Conservation (phyloP, 371 early-diverging fungal species). For the Choanephora cucurbitarum region DNA sequence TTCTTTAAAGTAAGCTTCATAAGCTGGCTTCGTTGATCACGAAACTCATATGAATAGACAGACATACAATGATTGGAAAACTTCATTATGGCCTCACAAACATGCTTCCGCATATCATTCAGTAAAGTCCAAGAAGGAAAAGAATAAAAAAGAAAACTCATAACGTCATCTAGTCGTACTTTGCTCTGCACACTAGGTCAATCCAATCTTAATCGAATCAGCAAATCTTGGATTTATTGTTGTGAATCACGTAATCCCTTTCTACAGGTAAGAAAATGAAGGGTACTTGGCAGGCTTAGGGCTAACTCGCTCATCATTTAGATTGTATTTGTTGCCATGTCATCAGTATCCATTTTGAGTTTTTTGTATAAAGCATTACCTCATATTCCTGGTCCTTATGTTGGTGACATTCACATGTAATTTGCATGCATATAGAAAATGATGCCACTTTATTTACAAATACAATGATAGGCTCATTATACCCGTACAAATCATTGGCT, state of each 20-base stretch:
- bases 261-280: conserved; percentile 32
- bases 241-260: conserved; percentile 53
- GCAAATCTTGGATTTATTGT: conserved; percentile 38
- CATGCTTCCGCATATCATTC: conserved; percentile 21
- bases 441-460: neutral
- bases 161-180: conserved; percentile 11
- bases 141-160: neutral
- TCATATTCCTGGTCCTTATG: conserved; percentile 44
- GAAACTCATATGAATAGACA: conserved; percentile 20
- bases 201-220: conserved; percentile 23
- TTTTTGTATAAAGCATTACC: conserved; percentile 40
- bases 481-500: conserved; percentile 55
- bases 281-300: too few relatives aligned
- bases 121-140: conserved; percentile 24
- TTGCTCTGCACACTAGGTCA: conserved; percentile 27
- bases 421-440: neutral
- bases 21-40: neutral
- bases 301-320: too few relatives aligned
- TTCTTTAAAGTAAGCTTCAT: conserved; percentile 30
- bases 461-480: conserved; percentile 41
- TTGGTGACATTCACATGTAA: conserved; percentile 39
- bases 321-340: conserved; percentile 41
- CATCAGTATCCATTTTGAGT: conserved; percentile 26
- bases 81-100: conserved; percentile 28
- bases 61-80: conserved; percentile 42